These are phyloP conservation scores for Ascoidea asiatica DNA, from an alignment of 805 yeast genomes.

Conservation along the genomic window DNA sequence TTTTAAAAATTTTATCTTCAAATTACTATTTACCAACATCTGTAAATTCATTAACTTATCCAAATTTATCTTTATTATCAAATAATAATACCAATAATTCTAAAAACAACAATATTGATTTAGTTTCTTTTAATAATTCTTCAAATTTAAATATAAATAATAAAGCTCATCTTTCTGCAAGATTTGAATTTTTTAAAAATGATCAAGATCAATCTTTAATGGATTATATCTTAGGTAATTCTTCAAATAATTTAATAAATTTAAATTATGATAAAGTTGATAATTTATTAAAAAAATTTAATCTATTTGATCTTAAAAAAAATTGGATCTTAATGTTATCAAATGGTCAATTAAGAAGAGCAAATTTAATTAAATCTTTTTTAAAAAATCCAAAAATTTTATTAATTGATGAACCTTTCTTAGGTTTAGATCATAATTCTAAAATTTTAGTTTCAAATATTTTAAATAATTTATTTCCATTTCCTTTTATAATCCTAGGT, in stretches of 20 bases:
- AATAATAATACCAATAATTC: conserved; percentile 7
- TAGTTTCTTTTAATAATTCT: conserved; percentile 19
- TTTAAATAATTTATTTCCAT: conserved; percentile 27
- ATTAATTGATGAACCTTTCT: conserved; percentile 80
- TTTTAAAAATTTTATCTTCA: conserved; percentile 41
- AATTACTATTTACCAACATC: conserved; percentile 41
- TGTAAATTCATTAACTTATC: conserved; percentile 37
- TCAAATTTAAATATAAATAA: too few species aligned
- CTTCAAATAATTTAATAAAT: conserved; percentile 18
- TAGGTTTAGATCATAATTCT: conserved; percentile 79
- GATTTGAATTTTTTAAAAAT: conserved; percentile 82
- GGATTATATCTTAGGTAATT: conserved; percentile 42
- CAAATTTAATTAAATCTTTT: conserved; percentile 69
- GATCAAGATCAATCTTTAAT: conserved; percentile 64
- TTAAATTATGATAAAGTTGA: conserved; percentile 24
- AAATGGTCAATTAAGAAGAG: conserved; percentile 89
- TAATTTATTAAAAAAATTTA: conserved; percentile 32
- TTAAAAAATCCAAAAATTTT: conserved; percentile 51
- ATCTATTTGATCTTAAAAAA: conserved; percentile 40
- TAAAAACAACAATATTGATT: conserved; percentile 16
- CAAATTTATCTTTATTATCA: conserved; percentile 32
- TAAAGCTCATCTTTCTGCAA: conserved; percentile 80
- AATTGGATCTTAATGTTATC: conserved; percentile 81
- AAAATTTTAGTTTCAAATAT: conserved; percentile 43
- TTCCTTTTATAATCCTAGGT: conserved; percentile 56